phyloP scores from a whole-genome alignment of 1,284 basidiomycete species.

The Omphalotus olearius region DNA sequence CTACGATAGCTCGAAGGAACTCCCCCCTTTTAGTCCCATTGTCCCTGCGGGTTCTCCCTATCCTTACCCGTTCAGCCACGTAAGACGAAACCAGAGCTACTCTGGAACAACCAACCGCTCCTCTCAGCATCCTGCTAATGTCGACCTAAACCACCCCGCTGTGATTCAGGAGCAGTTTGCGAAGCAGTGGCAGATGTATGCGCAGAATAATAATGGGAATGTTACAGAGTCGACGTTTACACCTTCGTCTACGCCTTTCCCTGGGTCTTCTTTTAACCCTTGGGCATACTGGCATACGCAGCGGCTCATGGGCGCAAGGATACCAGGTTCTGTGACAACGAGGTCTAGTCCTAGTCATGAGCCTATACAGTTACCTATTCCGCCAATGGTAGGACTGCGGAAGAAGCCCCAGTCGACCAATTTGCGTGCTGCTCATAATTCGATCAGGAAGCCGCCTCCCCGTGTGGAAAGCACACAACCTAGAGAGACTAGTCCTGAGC shows the following conservation, averaged over 20 bases:
- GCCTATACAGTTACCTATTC: slow-evolving; percentile 53
- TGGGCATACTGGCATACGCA: slow-evolving; percentile 62
- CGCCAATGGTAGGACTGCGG: slow-evolving; percentile 30
- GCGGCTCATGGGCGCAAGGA: slow-evolving; percentile 33
- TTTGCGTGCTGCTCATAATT: slow-evolving; percentile 15
- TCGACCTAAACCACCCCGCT: slow-evolving; percentile 46
- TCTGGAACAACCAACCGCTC: slow-evolving; percentile 25
- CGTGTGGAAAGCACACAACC: slow-evolving; percentile 78
- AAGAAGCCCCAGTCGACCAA: slow-evolving; percentile 23
- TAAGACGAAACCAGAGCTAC: slow-evolving; percentile 47
- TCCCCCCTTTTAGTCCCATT: slow-evolving; percentile 43
- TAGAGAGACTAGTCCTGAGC: slow-evolving; percentile 72
- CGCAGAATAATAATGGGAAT: slow-evolving; percentile 61
- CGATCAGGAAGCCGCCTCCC: slow-evolving; percentile 53
- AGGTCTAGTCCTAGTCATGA: slow-evolving; percentile 75
- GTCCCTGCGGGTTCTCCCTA: slow-evolving; percentile 65
- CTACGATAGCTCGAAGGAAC: slow-evolving; percentile 29
- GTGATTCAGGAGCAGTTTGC: slow-evolving; percentile 64
- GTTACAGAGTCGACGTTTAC: slow-evolving; percentile 69
- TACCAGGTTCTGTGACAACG: slow-evolving; percentile 45
- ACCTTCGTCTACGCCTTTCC: slow-evolving; percentile 68
- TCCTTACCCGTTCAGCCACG: slow-evolving; percentile 70
- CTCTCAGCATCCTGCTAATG: slow-evolving; percentile 39
- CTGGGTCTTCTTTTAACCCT: slow-evolving; percentile 49
- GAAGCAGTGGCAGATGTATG: slow-evolving; percentile 71